Percentiles rank a stretch among this genome's conserved stretches.
Evolutionary conservation across 108 stramenopile genomes (phyloP).

Genomic region (Skeletonema tropicum): DNA sequence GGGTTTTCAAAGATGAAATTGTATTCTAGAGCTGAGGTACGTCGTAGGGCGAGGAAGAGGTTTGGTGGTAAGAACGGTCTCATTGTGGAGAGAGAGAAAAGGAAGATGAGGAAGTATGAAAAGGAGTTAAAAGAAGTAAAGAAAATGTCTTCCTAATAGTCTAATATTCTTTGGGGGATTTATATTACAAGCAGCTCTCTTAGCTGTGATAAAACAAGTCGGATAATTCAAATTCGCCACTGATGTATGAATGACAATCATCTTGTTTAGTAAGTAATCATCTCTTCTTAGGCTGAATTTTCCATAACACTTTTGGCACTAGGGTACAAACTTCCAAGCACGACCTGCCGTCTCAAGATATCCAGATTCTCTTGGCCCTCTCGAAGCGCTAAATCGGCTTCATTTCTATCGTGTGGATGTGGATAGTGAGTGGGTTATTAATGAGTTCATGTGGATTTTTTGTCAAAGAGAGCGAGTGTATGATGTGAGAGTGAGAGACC

Average conservation of each 20-base stretch:
- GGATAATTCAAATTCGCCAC: too few species aligned
- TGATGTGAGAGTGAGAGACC: background rate
- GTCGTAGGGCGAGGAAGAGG: constrained; percentile 65
- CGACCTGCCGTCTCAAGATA: constrained; percentile 68
- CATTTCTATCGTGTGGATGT: constrained; percentile 47
- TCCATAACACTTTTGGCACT: constrained; percentile 86
- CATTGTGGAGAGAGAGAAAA: constrained; percentile 59
- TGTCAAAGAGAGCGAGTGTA: background rate
- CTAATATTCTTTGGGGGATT: background rate
- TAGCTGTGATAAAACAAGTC: too few species aligned
- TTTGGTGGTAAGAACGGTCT: constrained; percentile 78
- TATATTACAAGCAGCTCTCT: too few species aligned
- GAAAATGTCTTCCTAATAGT: constrained; percentile 53
- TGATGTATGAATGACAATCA: background rate
- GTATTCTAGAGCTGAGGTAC: constrained; percentile 68
- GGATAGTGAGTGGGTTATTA: background rate
- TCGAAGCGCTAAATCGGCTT: constrained; percentile 58
- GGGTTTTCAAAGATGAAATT: constrained; percentile 78
- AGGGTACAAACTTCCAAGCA: constrained; percentile 73
- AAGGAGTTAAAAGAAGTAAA: constrained; percentile 69
- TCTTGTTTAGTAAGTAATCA: too few species aligned
- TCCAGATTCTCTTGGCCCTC: constrained; percentile 73
- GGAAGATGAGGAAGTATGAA: constrained; percentile 60
- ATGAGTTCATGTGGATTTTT: background rate
- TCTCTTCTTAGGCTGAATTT: constrained; percentile 8